These are phyloP conservation scores for Otatea glauca DNA, from an alignment of 176 grass and related monocot genomes.

Conservation along the genomic window DNA sequence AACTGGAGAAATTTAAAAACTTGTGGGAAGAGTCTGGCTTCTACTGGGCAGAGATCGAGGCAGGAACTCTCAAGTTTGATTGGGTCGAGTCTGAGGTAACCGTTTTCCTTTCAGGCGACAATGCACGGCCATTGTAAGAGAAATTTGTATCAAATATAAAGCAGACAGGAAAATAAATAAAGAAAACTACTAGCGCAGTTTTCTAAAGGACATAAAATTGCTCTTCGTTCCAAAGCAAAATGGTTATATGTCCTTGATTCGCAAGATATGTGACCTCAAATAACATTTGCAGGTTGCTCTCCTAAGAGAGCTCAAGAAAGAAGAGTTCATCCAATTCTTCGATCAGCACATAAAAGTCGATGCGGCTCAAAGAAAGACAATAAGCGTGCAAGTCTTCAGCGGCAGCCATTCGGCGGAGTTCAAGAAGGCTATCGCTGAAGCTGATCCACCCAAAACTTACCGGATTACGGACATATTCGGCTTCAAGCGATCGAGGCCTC, in stretches of 20 bases:
- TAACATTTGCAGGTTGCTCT: conserved; percentile 58
- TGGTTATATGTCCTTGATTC: background rate
- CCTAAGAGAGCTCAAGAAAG: conserved; percentile 77
- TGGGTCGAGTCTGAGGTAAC: conserved; percentile 71
- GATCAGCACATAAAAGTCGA: conserved; percentile 65
- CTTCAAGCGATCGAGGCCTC: conserved; percentile 74
- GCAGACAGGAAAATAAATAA: background rate
- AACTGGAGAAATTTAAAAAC: conserved; percentile 93
- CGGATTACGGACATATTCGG: conserved; percentile 60
- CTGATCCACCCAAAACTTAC: conserved; percentile 40
- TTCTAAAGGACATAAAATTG: background rate
- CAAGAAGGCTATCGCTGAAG: conserved; percentile 40
- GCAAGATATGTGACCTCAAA: conserved; percentile 25
- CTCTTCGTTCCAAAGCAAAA: background rate
- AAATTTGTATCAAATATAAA: background rate
- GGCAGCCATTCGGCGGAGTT: conserved; percentile 53
- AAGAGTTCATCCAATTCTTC: conserved; percentile 79
- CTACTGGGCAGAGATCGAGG: conserved; percentile 77
- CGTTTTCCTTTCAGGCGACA: background rate
- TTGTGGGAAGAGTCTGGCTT: conserved; percentile 78
- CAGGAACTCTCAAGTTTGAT: conserved; percentile 81
- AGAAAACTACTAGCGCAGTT: background rate
- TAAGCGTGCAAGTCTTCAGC: conserved; percentile 79
- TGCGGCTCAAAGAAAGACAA: conserved; percentile 61
- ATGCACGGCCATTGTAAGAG: background rate